Evolutionary conservation across 129 eudicot genomes (phyloP).

Genomic region (Silybum marianum): DNA sequence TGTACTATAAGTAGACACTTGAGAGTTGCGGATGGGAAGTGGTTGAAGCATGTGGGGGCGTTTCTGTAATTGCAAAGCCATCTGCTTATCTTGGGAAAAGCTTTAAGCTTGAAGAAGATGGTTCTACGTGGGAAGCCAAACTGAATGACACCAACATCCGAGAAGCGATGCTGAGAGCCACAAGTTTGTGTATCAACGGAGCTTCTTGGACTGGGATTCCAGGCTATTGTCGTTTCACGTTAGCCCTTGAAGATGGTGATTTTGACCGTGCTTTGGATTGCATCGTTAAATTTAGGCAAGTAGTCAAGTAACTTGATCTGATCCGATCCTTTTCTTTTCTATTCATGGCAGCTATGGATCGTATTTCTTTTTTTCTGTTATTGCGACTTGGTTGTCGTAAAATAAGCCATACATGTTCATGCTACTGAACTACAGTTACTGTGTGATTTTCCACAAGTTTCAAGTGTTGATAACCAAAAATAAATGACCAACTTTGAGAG

Average conservation of each 20-base stretch:
- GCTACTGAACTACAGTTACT: constrained; percentile 8
- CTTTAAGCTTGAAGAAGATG: constrained; percentile 44
- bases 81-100: constrained; percentile 65
- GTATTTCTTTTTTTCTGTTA: neutral
- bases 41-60: constrained; percentile 74
- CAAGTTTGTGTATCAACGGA: constrained; percentile 88
- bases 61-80: constrained; percentile 88
- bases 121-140: constrained; percentile 49
- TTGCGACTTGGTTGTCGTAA: constrained; percentile 38
- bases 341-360: neutral
- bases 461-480: neutral
- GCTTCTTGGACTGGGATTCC: constrained; percentile 93
- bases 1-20: constrained; percentile 51
- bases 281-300: constrained; percentile 60
- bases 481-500: neutral
- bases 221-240: constrained; percentile 86
- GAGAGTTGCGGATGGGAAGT: constrained; percentile 95
- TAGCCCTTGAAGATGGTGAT: constrained; percentile 71
- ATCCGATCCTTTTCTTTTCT: neutral
- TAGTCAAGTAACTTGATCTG: constrained; percentile 34
- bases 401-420: constrained; percentile 30
- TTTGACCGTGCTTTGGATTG: constrained; percentile 73
- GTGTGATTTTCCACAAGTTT: constrained; percentile 6
- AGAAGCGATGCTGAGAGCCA: constrained; percentile 76
- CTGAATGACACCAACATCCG: constrained; percentile 75